A percentile compares a stretch with the other conserved stretches of the same genome.
phyloP scores from a whole-genome alignment of 2,329 filamentous ascomycete species.

The Lachnellula cervina region DNA sequence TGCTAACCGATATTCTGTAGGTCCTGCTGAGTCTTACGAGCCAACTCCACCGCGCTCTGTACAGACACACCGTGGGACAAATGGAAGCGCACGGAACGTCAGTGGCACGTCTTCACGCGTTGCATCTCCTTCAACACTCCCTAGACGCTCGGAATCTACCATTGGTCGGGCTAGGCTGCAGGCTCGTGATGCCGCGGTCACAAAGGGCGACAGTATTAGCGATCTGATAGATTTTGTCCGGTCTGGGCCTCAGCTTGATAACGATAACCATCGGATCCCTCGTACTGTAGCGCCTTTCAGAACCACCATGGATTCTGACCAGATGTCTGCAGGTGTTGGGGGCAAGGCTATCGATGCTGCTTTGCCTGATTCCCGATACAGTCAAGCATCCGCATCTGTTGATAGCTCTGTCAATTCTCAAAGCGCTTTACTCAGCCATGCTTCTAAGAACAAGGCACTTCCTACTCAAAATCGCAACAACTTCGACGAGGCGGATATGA shows the following conservation, averaged over 20 bases:
- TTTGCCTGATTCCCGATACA: constrained; percentile 50
- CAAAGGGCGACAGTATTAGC: constrained; percentile 62
- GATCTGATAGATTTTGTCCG: constrained; percentile 96
- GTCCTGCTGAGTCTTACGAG: constrained; percentile 49
- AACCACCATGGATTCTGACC: constrained; percentile 80
- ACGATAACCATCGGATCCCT: constrained; percentile 66
- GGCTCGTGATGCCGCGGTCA: constrained; percentile 65
- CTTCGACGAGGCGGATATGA: constrained; percentile 36
- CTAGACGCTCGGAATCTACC: constrained; percentile 27
- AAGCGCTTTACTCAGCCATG: constrained; percentile 56
- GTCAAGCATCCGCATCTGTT: constrained; percentile 38
- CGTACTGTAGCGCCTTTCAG: constrained; percentile 81
- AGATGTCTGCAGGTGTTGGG: constrained; percentile 52
- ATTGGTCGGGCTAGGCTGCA: constrained; percentile 53
- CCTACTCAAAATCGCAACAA: constrained; percentile 14
- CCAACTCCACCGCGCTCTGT: constrained; percentile 24
- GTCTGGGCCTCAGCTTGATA: constrained; percentile 59
- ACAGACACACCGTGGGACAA: constrained; percentile 30
- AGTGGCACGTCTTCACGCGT: constrained; percentile 18
- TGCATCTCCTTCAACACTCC: constrained; percentile 13
- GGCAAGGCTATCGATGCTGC: constrained; percentile 54
- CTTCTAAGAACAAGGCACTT: constrained; percentile 32
- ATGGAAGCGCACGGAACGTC: constrained; percentile 25
- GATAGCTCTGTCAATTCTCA: constrained; percentile 59
- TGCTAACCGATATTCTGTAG: constrained; percentile 31